These are phyloP conservation scores for Diaporthe australafricana DNA, from an alignment of 2,329 filamentous ascomycete genomes.

Conservation along the genomic window DNA sequence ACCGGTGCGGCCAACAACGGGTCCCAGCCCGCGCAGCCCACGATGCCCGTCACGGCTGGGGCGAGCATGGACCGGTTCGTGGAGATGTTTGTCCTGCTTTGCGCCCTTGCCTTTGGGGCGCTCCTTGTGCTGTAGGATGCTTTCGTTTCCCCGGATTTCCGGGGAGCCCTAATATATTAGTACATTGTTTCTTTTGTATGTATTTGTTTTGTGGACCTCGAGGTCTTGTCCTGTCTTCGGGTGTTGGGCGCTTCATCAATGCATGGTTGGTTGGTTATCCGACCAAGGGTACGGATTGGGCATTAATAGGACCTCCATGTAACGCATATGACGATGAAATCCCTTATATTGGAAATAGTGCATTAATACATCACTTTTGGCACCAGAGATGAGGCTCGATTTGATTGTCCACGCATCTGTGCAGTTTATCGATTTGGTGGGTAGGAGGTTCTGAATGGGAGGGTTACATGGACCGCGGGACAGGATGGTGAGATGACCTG, in stretches of 20 bases:
- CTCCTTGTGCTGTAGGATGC: slow-evolving; percentile 16
- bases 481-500: not conserved
- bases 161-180: not conserved
- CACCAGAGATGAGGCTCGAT: not conserved
- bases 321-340: not conserved
- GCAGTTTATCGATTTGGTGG: not conserved
- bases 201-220: not conserved
- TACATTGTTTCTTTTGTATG: slow-evolving; percentile 1
- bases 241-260: slow-evolving; percentile 11
- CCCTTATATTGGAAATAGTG: not conserved
- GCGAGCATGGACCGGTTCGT: slow-evolving; percentile 24
- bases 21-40: not conserved
- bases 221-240: not conserved
- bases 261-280: not conserved
- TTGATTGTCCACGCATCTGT: not conserved
- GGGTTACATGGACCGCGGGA: not conserved
- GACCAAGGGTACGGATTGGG: not conserved
- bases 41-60: slow-evolving; percentile 22
- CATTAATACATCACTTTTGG: not conserved
- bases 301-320: slow-evolving; percentile 8
- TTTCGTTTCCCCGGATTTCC: not conserved
- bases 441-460: too few relatives aligned
- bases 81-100: slow-evolving; percentile 21
- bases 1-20: slow-evolving; percentile 12
- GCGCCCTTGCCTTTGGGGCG: slow-evolving; percentile 14